Base-by-base conservation (phyloP, 2,329 filamentous ascomycete genomes). In the Arthrobotrys megalospora region DNA sequence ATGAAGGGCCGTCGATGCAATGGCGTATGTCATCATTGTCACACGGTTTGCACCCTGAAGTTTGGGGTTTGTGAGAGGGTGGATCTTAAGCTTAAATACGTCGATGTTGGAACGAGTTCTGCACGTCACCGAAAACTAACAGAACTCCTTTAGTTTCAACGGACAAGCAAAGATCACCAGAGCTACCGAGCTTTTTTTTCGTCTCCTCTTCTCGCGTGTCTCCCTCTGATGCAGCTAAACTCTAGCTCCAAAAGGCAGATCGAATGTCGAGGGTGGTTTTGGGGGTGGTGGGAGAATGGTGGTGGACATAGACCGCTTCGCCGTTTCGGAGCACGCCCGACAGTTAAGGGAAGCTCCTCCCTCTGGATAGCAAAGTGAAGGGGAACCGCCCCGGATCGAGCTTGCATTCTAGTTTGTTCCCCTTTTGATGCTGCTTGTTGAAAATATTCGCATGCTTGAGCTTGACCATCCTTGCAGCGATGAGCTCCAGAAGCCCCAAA, bases 241-340 rank as follows among this genome's bases (percentile, higher is more conserved):
- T 47, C 19, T 10, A 34, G 24, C 53, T 38, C 41, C 53, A 45
- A 45, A 28, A 28, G 5, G 24, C 24, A 28, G 41, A 45, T 38
- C 12, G 8, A 38, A 3, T 38, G n/a, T 53, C 48, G 12, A 24
- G 12, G 45, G 45, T 21, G 7, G 16, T 19, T 58, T 60, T 41
- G 36, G 4, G 48, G 24, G 24, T 21, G 55, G 36, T 43, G 55
- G 34, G 55, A 60, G 21, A 32, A 24, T 63, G 24, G 53, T 43
- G 53, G 41, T 65, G 67, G 62, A 34, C 58, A 66, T 68, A 67
- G 67, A 71, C 73, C 67, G 75, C 52, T 63, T 68, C 52, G 63
- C 67, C 21, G 12, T 55, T 67, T 72, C 75, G 75, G 75, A 78
- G 67, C 68, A 62, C 53, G 67, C 52, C 75, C 75, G 75, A 78